phyloP scores from a whole-genome alignment of 2,329 filamentous ascomycete genomes.

The Aureobasidium sp. region DNA sequence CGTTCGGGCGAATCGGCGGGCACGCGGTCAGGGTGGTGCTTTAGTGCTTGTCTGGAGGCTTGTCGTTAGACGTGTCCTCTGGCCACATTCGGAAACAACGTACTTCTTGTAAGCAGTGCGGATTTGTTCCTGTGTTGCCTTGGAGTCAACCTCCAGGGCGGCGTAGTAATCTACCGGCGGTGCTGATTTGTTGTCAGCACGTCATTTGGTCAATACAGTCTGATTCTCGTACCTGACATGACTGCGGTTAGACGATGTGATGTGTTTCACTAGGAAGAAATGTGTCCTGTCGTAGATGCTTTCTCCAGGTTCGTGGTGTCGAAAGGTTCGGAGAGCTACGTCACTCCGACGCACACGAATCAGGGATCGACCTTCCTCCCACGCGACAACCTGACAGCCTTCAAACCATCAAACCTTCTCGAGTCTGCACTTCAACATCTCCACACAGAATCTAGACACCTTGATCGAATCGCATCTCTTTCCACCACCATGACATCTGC shows the following conservation, averaged over 20 bases:
- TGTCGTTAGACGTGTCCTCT: slow-evolving; percentile 55
- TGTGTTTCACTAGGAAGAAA: neutral
- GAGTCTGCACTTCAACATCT: neutral
- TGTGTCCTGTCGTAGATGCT: slow-evolving; percentile 3
- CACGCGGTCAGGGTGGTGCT: slow-evolving; percentile 89
- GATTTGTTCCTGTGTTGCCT: slow-evolving; percentile 72
- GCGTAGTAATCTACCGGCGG: slow-evolving; percentile 30
- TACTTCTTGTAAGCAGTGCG: slow-evolving; percentile 87
- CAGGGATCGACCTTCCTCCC: neutral
- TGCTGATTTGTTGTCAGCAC: slow-evolving; percentile 16
- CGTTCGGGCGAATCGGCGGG: slow-evolving; percentile 76
- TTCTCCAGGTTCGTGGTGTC: neutral
- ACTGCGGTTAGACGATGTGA: neutral
- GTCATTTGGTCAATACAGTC: neutral
- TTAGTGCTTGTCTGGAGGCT: slow-evolving; percentile 64
- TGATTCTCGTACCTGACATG: slow-evolving; percentile 16
- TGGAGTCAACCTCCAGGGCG: slow-evolving; percentile 39
- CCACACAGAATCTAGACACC: neutral
- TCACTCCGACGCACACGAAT: slow-evolving; percentile 1
- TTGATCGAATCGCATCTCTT: neutral
- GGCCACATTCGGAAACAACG: slow-evolving; percentile 1
- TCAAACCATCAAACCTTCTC: neutral
- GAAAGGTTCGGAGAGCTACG: neutral
- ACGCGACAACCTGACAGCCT: neutral
- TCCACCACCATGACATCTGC: neutral